Evolutionary conservation across 495 filamentous ascomycete genomes (phyloP), one percentile per base, ranked within the genome.

Genomic region (Penicillium angulare): DNA sequence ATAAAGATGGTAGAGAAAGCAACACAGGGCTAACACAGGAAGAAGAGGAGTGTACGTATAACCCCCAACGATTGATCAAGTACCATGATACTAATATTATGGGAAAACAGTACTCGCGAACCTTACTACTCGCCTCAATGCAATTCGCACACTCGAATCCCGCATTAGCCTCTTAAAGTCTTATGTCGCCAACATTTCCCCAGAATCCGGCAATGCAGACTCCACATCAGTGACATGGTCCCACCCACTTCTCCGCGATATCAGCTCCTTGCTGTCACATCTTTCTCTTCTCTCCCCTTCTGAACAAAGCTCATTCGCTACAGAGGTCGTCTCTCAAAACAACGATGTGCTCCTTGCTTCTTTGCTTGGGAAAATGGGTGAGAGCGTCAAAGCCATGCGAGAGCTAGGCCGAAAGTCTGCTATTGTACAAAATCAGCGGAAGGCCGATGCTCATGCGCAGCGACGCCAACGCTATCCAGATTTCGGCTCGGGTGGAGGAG

Each of bases 71-170:
- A 16, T 33, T 2, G 5, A 23, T 17, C 6, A 5, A 41, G n/a
- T n/a, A n/a, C n/a, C n/a, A n/a, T n/a, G n/a, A n/a, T n/a, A n/a
- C n/a, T n/a, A n/a, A n/a, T 32, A 5, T 44, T 18, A 9, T 22
- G n/a, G n/a, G n/a, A n/a, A n/a, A n/a, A 40, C 35, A 86, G 84
- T 88, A 16, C 78, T 89, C 36, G 76, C 82, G 31, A 81, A 73
- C 21, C 82, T 98, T 23, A 90, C 85, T 12, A 88, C 90, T 41
- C 96, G 95, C 56, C 77, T 84, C 32, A 98, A 97, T 67, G 92
- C 95, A 21, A 84, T 96, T 59, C 87, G 86, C 67, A 96, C 95
- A 81, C 80, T 97, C 44, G 85, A 91, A 61, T 82, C 86, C 13
- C 86, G 95, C 38, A 85, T 98, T 62, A 77, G 80, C 12, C 82